Evolutionary conservation across 1,139 yeast genomes (phyloP), one percentile per base, ranked within the genome.

Genomic region (Sugiyamaella novakii): DNA sequence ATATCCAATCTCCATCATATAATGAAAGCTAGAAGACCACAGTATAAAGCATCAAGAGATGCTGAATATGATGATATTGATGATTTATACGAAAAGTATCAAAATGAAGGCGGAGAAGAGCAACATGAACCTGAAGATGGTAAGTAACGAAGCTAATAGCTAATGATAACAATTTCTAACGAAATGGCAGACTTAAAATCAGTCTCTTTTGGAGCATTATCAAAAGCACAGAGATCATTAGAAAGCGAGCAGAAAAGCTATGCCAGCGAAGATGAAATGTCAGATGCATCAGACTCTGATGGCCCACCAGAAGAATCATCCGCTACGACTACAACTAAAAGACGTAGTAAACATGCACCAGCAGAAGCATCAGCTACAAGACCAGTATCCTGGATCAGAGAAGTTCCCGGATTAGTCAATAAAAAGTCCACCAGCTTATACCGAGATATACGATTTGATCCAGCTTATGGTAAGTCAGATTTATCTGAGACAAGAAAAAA

Each of bases 381-480:
- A 54, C 86, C 82, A n/a, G 94, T 84, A 0, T 73, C 88, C 0
- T 75, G 73, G 58, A 74, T 88, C 35, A 74, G 96, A 57, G 80
- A 81, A 28, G 82, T 88, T 15, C 92, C 91, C 0, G 96, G 96
- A 0, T 67, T 87, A 38, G 77, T 74, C 34, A 57, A 59, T 18
- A 75, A 15, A 72, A 71, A 56, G 62, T 19, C 50, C 46, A 65
- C 73, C 37, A 65, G 73, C 27, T 65, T 82, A 31, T 81, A 85
- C 62, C 76, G 80, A 46, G 98, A 92, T 70, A 82, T 94, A 28
- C 76, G 98, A 58, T 92, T 92, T 65, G 96, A 91, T 67, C 79
- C 94, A 0, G 89, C 96, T 0, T 80, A 82, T 56, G 98, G 98
- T 51, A 84, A 81, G 59, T 87, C 95, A 0, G 92, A 89, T 62